Percentiles rank a stretch among this genome's conserved stretches.
Evolutionary conservation across 441 rosid species (phyloP).

Genomic region (Euphorbia celastroides): DNA sequence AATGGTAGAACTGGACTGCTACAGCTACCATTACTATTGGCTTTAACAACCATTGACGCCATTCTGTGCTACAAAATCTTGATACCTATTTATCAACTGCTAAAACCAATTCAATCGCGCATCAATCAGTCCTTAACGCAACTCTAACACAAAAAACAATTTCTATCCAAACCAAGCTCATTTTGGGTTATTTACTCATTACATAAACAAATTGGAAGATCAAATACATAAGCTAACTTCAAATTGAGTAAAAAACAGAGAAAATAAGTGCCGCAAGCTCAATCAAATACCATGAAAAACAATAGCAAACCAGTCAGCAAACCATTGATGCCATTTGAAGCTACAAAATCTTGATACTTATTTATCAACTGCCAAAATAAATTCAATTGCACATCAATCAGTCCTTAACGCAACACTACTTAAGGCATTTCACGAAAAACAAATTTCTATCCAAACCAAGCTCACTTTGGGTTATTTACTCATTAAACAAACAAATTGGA

Average conservation of each 20-base stretch:
- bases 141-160: background rate
- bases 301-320: constrained; percentile 22
- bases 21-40: constrained; percentile 36
- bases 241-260: background rate
- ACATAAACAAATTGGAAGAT: too few species aligned
- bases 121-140: constrained; percentile 13
- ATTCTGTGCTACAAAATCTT: constrained; percentile 36
- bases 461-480: constrained; percentile 20
- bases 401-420: constrained; percentile 12
- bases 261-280: constrained; percentile 8
- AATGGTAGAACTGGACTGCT: constrained; percentile 40
- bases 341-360: constrained; percentile 9
- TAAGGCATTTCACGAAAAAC: background rate
- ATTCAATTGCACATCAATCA: constrained; percentile 8
- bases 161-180: constrained; percentile 14
- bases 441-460: constrained; percentile 6
- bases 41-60: constrained; percentile 60
- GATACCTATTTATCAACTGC: constrained; percentile 10
- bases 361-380: constrained; percentile 20
- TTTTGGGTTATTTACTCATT: constrained; percentile 20
- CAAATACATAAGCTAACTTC: background rate
- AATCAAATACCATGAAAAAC: constrained; percentile 8
- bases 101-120: constrained; percentile 17
- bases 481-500: constrained; percentile 13
- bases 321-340: constrained; percentile 58